Evolutionary conservation across 176 grass and related monocot genomes (phyloP).

Genomic region (Otatea glauca): DNA sequence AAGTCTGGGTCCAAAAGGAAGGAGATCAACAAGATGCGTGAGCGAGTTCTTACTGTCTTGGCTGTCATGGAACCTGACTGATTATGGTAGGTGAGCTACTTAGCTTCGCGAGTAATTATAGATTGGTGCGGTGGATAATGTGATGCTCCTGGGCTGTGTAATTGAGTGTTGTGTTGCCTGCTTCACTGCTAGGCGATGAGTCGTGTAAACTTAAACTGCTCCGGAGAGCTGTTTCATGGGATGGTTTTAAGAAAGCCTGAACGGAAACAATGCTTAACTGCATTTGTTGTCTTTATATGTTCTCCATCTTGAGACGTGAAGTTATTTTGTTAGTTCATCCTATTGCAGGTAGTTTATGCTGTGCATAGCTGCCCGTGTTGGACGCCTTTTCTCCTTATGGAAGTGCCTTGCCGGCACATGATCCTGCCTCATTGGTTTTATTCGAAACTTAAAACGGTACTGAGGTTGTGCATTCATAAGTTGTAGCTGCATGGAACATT

Average conservation of each 20-base stretch:
- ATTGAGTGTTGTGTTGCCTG: constrained; percentile 38
- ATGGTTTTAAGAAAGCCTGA: constrained; percentile 41
- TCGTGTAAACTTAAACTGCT: constrained; percentile 15
- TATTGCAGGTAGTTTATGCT: not conserved
- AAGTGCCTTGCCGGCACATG: not conserved
- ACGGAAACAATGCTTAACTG: constrained; percentile 12
- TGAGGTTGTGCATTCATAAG: not conserved
- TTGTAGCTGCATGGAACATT: not conserved
- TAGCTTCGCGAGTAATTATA: constrained; percentile 50
- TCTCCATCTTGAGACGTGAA: not conserved
- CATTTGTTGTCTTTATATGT: not conserved
- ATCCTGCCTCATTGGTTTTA: not conserved
- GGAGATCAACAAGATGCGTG: constrained; percentile 47
- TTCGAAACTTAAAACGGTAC: not conserved
- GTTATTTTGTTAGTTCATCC: not conserved
- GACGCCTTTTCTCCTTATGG: not conserved
- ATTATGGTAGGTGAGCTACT: constrained; percentile 38
- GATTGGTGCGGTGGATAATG: constrained; percentile 47
- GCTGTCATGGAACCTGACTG: constrained; percentile 42
- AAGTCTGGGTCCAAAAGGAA: constrained; percentile 87
- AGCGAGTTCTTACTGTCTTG: constrained; percentile 23
- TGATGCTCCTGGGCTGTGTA: constrained; percentile 48
- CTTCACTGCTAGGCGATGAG: constrained; percentile 29
- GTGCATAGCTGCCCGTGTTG: not conserved
- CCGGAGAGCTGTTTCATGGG: constrained; percentile 38